Percentiles rank a stretch among this genome's conserved stretches.
These are phyloP conservation scores for Camellia lanceoleosa DNA, from an alignment of 148 eudicot species.

Conservation along the genomic window DNA sequence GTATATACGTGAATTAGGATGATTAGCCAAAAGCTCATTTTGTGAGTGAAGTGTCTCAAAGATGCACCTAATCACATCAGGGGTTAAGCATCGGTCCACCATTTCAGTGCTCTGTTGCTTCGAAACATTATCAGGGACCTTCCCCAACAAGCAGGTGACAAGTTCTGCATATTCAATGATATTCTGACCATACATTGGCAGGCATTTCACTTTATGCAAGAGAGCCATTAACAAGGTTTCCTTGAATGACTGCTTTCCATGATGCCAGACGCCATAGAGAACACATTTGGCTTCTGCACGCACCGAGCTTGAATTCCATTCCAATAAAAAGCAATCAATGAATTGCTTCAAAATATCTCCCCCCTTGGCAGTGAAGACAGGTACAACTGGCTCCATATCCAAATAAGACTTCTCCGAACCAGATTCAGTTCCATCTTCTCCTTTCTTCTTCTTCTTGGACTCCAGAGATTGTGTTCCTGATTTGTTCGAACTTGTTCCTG, in stretches of 20 bases:
- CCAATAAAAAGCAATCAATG: conserved; percentile 81
- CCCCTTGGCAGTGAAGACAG: conserved; percentile 64
- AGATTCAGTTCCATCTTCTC: conserved; percentile 83
- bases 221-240: conserved; percentile 69
- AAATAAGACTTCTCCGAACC: conserved; percentile 72
- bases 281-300: conserved; percentile 89
- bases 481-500: conserved; percentile 58
- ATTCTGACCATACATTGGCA: conserved; percentile 98
- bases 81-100: conserved; percentile 77
- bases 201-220: conserved; percentile 64
- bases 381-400: conserved; percentile 88
- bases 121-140: conserved; percentile 59
- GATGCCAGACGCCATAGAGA: conserved; percentile 89
- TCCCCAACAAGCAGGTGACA: conserved; percentile 72
- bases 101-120: conserved; percentile 72
- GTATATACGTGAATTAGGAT: conserved; percentile 96
- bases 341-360: conserved; percentile 75
- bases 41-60: conserved; percentile 88
- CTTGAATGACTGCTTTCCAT: conserved; percentile 80
- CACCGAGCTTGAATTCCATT: conserved; percentile 95
- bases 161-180: conserved; percentile 81
- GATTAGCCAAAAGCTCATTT: conserved; percentile 96
- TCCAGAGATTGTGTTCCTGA: conserved; percentile 63
- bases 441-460: conserved; percentile 93
- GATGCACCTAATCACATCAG: conserved; percentile 83